Percentiles rank a stretch among this genome's conserved stretches.
Conservation (phyloP, 345 rosid species). For the Nasturtium officinale region DNA sequence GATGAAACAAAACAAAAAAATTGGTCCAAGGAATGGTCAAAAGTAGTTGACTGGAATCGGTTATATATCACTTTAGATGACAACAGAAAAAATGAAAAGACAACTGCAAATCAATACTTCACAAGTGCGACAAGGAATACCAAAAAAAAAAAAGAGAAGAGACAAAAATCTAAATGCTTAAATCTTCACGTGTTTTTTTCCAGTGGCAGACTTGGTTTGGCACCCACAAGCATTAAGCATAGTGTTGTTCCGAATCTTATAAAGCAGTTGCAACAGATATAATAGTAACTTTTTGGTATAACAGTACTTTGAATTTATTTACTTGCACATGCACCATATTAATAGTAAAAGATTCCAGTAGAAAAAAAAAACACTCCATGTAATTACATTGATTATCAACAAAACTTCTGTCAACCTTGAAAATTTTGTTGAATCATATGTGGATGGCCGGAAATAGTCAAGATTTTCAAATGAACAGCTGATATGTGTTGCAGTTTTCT, state of each 20-base stretch:
- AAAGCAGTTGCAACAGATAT: neutral
- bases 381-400: neutral
- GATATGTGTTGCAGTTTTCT: neutral
- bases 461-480: neutral
- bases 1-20: neutral
- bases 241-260: constrained; percentile 12
- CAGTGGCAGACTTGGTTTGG: constrained; percentile 21
- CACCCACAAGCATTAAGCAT: constrained; percentile 1
- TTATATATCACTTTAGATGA: neutral
- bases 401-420: neutral
- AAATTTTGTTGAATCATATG: constrained; percentile 11
- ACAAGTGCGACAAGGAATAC: neutral
- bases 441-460: neutral
- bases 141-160: neutral
- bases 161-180: constrained; percentile 20
- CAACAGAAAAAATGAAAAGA: neutral
- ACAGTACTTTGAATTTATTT: neutral
- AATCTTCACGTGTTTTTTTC: constrained; percentile 2
- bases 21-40: neutral
- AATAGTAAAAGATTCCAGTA: neutral
- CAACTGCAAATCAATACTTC: neutral
- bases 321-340: neutral
- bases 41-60: neutral
- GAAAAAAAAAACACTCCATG: constrained; percentile 12
- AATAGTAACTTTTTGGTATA: neutral